Evolutionary conservation across 768 basidiomycete species (phyloP).

Genomic region (Gelatoporia subvermispora): DNA sequence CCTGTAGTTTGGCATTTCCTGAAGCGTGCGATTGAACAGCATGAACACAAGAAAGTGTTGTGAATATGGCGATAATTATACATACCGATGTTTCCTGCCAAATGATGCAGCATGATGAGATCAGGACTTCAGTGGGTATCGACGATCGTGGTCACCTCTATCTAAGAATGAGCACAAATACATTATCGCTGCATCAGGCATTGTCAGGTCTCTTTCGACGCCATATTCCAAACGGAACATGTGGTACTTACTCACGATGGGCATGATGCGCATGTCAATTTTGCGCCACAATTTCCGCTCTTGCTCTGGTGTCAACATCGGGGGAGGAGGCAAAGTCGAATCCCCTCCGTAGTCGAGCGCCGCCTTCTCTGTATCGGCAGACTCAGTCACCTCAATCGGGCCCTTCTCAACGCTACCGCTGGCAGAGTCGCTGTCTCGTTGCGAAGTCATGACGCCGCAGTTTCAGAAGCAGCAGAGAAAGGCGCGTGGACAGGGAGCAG

Average conservation of each 20-base stretch:
- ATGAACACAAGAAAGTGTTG: background rate
- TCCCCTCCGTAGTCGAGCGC: background rate
- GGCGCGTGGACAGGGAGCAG: too few relatives aligned
- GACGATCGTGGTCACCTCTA: constrained; percentile 7
- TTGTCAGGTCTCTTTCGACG: constrained; percentile 13
- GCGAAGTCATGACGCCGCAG: too few relatives aligned
- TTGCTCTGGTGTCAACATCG: constrained; percentile 1
- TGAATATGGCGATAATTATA: background rate
- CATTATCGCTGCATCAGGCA: constrained; percentile 27
- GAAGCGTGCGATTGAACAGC: background rate
- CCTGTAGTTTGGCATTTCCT: constrained; percentile 32
- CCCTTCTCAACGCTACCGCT: constrained; percentile 1
- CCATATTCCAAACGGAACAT: constrained; percentile 16
- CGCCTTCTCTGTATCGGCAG: background rate
- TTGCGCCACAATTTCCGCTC: constrained; percentile 35
- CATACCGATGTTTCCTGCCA: constrained; percentile 16
- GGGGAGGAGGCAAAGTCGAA: background rate
- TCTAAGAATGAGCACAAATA: constrained; percentile 28
- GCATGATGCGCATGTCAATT: constrained; percentile 26
- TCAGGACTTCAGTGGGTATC: background rate
- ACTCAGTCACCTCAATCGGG: background rate
- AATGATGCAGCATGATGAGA: background rate
- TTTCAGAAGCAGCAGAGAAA: too few relatives aligned
- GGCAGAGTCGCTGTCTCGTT: too few relatives aligned
- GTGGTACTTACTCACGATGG: constrained; percentile 14